Evolutionary conservation across 371 early-diverging fungal genomes (phyloP).

Genomic region (Conidiobolus incongruus): DNA sequence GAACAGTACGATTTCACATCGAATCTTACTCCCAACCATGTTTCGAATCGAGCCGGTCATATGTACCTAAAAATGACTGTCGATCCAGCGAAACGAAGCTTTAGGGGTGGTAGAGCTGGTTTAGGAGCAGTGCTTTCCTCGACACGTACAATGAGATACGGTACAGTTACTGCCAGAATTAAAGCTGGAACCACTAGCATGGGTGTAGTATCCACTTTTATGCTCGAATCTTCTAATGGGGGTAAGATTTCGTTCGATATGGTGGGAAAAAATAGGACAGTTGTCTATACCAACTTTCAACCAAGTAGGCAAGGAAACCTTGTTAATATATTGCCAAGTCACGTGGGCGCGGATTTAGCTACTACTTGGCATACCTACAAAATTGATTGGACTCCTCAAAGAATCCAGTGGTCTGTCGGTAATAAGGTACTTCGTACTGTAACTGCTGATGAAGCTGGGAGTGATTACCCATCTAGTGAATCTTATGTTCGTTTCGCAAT

Average conservation of each 20-base stretch:
- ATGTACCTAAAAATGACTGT: too few relatives aligned
- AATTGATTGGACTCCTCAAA: constrained; percentile 23
- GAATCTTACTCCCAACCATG: too few relatives aligned
- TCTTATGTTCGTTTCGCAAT: too few relatives aligned
- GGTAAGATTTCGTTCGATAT: constrained; percentile 55
- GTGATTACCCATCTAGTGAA: too few relatives aligned
- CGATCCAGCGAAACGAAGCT: too few relatives aligned
- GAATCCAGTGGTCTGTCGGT: too few relatives aligned
- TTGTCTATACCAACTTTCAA: constrained; percentile 38
- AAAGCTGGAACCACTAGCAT: constrained; percentile 16
- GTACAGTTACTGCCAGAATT: constrained; percentile 26
- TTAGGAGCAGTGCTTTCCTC: too few relatives aligned
- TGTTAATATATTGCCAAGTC: constrained; percentile 1
- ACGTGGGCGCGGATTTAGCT: constrained; percentile 8
- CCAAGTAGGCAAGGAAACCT: constrained; percentile 4
- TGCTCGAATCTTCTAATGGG: constrained; percentile 12
- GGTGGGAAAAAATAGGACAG: constrained; percentile 21
- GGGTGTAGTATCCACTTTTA: constrained; percentile 41
- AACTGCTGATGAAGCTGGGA: too few relatives aligned
- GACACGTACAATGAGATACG: constrained; percentile 13
- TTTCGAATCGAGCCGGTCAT: too few relatives aligned
- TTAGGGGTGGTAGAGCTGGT: too few relatives aligned
- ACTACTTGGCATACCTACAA: constrained; percentile 12
- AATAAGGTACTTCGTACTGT: too few relatives aligned
- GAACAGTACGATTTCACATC: too few relatives aligned